Evolutionary conservation across 495 filamentous ascomycete genomes (phyloP).

Genomic region (Bryoglossum gracile): DNA sequence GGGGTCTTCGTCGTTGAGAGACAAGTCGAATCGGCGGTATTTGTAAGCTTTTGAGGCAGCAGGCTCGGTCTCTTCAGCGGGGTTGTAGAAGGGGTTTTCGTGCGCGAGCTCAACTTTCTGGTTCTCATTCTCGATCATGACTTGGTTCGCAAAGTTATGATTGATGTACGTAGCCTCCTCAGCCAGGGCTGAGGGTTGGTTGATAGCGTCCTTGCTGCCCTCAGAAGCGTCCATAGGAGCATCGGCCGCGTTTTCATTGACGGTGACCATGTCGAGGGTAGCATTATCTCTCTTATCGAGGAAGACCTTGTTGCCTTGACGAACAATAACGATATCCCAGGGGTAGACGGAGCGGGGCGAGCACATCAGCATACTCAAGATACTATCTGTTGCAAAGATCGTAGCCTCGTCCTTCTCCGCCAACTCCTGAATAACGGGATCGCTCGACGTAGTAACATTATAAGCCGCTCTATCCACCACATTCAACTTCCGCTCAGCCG

Average conservation of each 20-base stretch:
- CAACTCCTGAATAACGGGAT: constrained; percentile 94
- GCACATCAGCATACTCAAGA: constrained; percentile 99
- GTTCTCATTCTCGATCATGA: constrained; percentile 70
- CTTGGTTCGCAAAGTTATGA: constrained; percentile 96
- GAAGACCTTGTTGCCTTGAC: constrained; percentile 91
- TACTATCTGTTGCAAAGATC: constrained; percentile 93
- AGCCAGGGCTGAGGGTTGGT: constrained; percentile 81
- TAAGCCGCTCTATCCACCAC: constrained; percentile 89
- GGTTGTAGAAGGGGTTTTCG: constrained; percentile 97
- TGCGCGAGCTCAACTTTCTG: constrained; percentile 73
- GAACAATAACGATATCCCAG: constrained; percentile 91
- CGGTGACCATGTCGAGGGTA: constrained; percentile 90
- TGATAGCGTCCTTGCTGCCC: constrained; percentile 89
- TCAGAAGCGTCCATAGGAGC: constrained; percentile 86
- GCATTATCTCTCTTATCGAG: constrained; percentile 95
- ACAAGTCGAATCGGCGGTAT: constrained; percentile 93
- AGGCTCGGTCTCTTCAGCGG: constrained; percentile 83
- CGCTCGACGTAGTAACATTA: constrained; percentile 92
- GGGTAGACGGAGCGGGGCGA: constrained; percentile 90
- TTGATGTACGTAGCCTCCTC: constrained; percentile 99
- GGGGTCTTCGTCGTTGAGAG: constrained; percentile 87
- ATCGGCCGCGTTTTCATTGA: constrained; percentile 98
- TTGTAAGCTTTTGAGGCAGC: constrained; percentile 95
- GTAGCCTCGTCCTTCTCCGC: constrained; percentile 95
- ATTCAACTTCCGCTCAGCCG: constrained; percentile 74